Percentiles rank a stretch among this genome's conserved stretches.
phyloP scores from a whole-genome alignment of 1,284 basidiomycete genomes.

The Tausonia pullulans region DNA sequence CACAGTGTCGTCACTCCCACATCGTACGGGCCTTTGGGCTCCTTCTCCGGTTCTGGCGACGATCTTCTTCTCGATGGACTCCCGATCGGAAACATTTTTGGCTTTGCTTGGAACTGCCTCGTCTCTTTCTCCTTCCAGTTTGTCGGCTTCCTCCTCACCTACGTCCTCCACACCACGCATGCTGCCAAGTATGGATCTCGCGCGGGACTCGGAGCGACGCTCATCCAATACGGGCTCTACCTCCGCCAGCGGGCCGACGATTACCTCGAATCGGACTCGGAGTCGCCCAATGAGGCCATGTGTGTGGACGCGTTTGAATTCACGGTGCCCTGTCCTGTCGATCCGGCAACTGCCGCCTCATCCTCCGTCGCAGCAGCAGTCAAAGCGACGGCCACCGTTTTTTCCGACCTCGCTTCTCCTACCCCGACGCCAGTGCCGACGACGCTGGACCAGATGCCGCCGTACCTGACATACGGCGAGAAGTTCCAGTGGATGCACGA shows the following conservation, averaged over 20 bases:
- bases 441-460: slow-evolving; percentile 27
- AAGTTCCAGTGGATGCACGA: slow-evolving; percentile 29
- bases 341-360: no score
- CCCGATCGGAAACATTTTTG: slow-evolving; percentile 42
- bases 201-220: slow-evolving; percentile 83
- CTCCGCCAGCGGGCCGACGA: slow-evolving; percentile 43
- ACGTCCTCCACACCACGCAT: slow-evolving; percentile 85
- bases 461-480: slow-evolving; percentile 32
- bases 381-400: slow-evolving; percentile 22
- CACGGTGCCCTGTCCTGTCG: no score
- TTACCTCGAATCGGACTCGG: slow-evolving; percentile 29
- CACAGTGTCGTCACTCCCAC: slow-evolving; percentile 74
- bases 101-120: slow-evolving; percentile 45
- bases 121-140: slow-evolving; percentile 96
- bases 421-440: slow-evolving; percentile 18
- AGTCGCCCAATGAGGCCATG: slow-evolving; percentile 23
- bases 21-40: slow-evolving; percentile 34
- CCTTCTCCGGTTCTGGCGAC: slow-evolving; percentile 36
- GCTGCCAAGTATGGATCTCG: slow-evolving; percentile 89
- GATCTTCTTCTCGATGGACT: slow-evolving; percentile 47
- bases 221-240: slow-evolving; percentile 47
- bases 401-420: background rate
- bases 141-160: slow-evolving; percentile 86
- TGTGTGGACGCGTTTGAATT: slow-evolving; percentile 23
- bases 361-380: background rate